Evolutionary conservation across 2,329 filamentous ascomycete genomes (phyloP), one percentile per base, ranked within the genome.

Genomic region (Ascomycota sp.): DNA sequence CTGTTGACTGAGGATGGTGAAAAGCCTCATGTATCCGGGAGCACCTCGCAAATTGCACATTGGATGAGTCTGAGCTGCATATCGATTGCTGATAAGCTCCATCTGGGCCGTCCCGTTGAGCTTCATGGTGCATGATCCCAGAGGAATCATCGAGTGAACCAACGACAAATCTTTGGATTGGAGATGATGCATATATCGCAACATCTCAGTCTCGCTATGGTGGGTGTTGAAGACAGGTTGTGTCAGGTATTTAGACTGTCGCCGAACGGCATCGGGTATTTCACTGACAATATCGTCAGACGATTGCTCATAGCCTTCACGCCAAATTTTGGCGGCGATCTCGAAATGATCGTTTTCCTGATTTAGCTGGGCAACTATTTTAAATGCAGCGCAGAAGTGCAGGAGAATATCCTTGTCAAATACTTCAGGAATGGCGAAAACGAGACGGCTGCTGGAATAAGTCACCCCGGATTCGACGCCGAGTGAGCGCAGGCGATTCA

Each of bases 101-200:
- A 95, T 94, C 57, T 94, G 82, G 1, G 80, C 80, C 3, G 85
- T 89, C 25, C 78, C 80, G 50, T 94, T 94, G 31, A 94, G 71
- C 63, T 95, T 95, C 86, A 95, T 95, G 10, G 86, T 95, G 61
- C 86, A 95, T 1, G 86, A 94, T 13, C 86, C 86, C 1, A 95
- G 68, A 3, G 86, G 83, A 36, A 95, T 95, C 86, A 95, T 95
- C 11, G 85, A 94, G 56, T 95, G 86, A 2, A 85, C 80, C 5
- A 94, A 64, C 2, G 86, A 94, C 10, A 95, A 59, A 48, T 95
- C 86, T 59, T 92, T 94, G 30, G 83, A 92, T 50, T 92, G 78
- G 5, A 95, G 63, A 48, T 93, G 81, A 47, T 86, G 66, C 43
- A 95, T 93, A 56, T 95, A 95, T 26, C 86, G 76, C 30, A 95